Base-by-base conservation (phyloP, 164 flowering plant genomes). In the Sedum album region DNA sequence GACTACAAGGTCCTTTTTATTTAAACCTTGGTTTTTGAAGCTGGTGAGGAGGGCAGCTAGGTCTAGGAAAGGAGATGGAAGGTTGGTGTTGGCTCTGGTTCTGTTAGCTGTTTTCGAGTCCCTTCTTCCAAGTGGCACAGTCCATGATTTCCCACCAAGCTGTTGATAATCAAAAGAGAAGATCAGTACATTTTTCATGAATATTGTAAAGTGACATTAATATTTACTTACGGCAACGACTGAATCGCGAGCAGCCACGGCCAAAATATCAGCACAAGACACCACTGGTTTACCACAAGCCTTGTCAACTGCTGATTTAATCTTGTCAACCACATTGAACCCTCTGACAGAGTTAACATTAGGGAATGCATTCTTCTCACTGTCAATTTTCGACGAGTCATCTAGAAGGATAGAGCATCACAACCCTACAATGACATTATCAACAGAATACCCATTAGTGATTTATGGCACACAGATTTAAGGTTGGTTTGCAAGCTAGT, bases 1-100 rank as follows among this genome's bases (percentile, higher is more conserved):
- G 48, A 15, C 68, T 15, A 66, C 68, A 7, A 66, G 68, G 33
- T 66, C 68, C 14, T 17, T 8, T 10, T 63, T 42, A 25, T 63
- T 33, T 5, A 63, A 42, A 2, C 66, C 66, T 38, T 63, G 36
- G 21, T 63, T 63, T 15, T 15, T 44, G 48, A 44, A 44, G 48
- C 48, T 44, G 0, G 48, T 44, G 48, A 44, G 18, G 20, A 63
- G 42, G 9, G 11, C 66, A 38, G 26, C 21, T 31, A 33, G 66
- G 42, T 63, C 38, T 0, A 63, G 21, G 26, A 31, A 20, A 13
- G 42, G 42, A 18, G 41, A 33, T 8, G 66, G 66, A 18, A 63
- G 41, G 38, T 63, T 10, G 7, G 21, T 5, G 42, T 63, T 31
- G 38, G 66, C 66, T 33, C 25, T 10, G 25, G 21, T 15, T 14